Evolutionary conservation across 2,329 filamentous ascomycete species (phyloP).

Genomic region (Calonectria naviculata): DNA sequence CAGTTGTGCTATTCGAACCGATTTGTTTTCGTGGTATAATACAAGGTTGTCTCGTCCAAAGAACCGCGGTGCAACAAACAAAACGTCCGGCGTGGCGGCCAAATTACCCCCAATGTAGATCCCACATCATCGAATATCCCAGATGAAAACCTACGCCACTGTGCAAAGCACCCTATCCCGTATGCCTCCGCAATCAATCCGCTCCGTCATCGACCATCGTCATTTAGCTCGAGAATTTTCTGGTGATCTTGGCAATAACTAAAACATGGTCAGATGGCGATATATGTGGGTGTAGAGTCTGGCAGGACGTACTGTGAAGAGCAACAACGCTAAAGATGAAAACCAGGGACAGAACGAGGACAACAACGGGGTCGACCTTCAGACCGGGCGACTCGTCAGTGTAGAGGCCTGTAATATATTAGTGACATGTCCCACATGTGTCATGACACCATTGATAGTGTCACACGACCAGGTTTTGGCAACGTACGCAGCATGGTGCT

Average conservation of each 20-base stretch:
- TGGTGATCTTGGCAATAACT: slow-evolving; percentile 97
- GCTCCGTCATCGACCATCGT: slow-evolving; percentile 19
- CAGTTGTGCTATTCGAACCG: slow-evolving; percentile 38
- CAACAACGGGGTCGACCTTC: slow-evolving; percentile 98
- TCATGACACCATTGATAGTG: background rate
- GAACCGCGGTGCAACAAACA: slow-evolving; percentile 42
- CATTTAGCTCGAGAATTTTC: slow-evolving; percentile 79
- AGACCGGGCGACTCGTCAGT: slow-evolving; percentile 97
- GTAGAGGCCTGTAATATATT: slow-evolving; percentile 78
- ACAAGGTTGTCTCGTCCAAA: slow-evolving; percentile 43
- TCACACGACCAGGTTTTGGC: slow-evolving; percentile 14
- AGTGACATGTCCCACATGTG: slow-evolving; percentile 32
- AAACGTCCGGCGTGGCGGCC: slow-evolving; percentile 40
- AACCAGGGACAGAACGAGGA: slow-evolving; percentile 93
- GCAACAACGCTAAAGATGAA: slow-evolving; percentile 99
- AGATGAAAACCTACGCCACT: slow-evolving; percentile 35
- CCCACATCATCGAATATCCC: slow-evolving; percentile 35
- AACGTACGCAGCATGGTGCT: slow-evolving; percentile 97
- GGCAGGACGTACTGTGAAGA: slow-evolving; percentile 82
- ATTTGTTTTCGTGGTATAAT: slow-evolving; percentile 45
- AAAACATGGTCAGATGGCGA: slow-evolving; percentile 31
- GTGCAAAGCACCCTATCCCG: slow-evolving; percentile 30
- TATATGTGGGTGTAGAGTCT: background rate
- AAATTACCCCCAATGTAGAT: slow-evolving; percentile 40
- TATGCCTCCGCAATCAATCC: slow-evolving; percentile 11